Base-by-base conservation (phyloP, 257 asterid genomes). In the Nicotiana obtusifolia region DNA sequence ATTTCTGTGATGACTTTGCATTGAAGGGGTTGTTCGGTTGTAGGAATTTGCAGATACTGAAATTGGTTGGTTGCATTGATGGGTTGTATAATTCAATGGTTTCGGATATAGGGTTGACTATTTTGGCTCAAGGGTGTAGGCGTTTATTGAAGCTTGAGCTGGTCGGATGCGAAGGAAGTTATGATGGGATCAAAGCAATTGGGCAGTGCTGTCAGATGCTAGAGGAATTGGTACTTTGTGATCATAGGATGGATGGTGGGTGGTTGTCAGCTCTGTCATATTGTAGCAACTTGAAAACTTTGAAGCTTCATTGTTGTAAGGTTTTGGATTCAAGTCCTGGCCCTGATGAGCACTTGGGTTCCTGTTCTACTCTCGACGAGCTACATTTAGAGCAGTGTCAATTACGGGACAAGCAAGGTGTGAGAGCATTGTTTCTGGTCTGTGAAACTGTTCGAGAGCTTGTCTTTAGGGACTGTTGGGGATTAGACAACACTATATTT, bases 171-270 rank as follows among this genome's bases (percentile, higher is more conserved):
- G 98, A 93, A 82, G 98, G 98, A 82, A 94, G 99, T 84, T 94
- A 89, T 73, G 97, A 92, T 83, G 97, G 98, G 87, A 92, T 94
- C 77, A 94, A 89, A 88, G 98, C 98, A 4, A 87, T 94, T 35
- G 98, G 98, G 33, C 90, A 90, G 87, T 93, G 98, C 61, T 94
- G 98, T 83, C 92, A 87, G 64, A 94, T 94, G 98, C 80, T 94
- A 47, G 97, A 93, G 87, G 96, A 94, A 85, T 85, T 94, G 83
- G 91, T 89, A 6, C 69, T 94, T 24, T 85, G 85, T 76, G 85
- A 90, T 86, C 98, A 94, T 83, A 91, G 93, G 92, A 94, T 94
- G 98, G 99, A 91, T 79, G 95, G 89, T 49, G 99, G 99, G 14
- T 95, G 99, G 99, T 78, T 95, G 84, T 88, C 99, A 17, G 97